These are phyloP conservation scores for Dacryopinax primogenitus DNA, from an alignment of 768 basidiomycete genomes.

Conservation along the genomic window DNA sequence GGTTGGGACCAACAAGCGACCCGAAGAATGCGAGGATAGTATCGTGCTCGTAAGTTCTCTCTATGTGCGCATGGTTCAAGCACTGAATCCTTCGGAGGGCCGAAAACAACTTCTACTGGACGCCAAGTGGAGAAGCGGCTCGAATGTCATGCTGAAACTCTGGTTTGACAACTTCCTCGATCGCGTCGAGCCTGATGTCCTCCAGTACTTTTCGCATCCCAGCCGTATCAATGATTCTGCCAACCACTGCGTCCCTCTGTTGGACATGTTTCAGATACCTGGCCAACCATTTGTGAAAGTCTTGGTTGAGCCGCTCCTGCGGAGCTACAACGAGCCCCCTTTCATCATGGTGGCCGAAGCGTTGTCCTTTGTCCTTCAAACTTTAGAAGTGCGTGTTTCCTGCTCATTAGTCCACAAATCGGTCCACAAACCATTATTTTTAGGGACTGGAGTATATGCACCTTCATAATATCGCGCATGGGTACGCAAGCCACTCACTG, in stretches of 20 bases:
- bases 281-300: not conserved
- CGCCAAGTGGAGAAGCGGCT: not conserved
- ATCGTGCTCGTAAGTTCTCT: not conserved
- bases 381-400: not conserved
- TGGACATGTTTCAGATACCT: not conserved
- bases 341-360: not conserved
- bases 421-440: not conserved
- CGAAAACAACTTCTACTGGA: not conserved
- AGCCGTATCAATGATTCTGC: not conserved
- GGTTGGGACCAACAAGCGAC: not conserved
- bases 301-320: not conserved
- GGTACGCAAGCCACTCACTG: not conserved
- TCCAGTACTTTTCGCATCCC: not conserved
- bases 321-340: not conserved
- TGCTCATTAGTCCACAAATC: not conserved
- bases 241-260: not conserved
- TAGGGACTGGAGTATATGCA: constrained; percentile 5
- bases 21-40: not conserved
- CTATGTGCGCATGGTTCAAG: not conserved
- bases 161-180: not conserved
- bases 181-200: not conserved
- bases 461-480: not conserved
- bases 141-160: not conserved
- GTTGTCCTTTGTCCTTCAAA: not conserved
- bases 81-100: not conserved